Conservation (phyloP, 2,329 filamentous ascomycete species). For the Exophiala phaeomuriformis region DNA sequence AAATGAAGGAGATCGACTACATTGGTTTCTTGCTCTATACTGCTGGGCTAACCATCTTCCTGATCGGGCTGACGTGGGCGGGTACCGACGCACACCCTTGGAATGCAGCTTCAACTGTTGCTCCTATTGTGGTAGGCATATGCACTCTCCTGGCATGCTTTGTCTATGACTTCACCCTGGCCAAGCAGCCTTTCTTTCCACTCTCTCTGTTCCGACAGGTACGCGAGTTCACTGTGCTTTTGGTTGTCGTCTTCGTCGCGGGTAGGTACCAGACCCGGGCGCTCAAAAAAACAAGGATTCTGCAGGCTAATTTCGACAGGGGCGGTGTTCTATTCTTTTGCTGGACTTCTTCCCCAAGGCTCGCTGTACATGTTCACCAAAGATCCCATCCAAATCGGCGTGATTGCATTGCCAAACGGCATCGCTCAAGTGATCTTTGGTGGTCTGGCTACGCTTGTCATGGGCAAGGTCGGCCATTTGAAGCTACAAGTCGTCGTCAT, state of each 20-base stretch:
- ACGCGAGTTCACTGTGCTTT: conserved; percentile 30
- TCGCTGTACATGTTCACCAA: conserved; percentile 38
- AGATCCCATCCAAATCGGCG: conserved; percentile 36
- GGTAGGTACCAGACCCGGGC: background rate
- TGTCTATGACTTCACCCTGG: conserved; percentile 36
- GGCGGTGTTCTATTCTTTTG: conserved; percentile 43
- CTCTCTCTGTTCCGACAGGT: conserved; percentile 38
- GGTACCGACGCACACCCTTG: conserved; percentile 37
- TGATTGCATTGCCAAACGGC: conserved; percentile 31
- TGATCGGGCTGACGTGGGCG: conserved; percentile 41
- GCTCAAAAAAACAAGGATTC: too few relatives aligned
- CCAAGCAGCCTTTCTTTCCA: conserved; percentile 39
- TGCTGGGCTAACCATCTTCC: conserved; percentile 37
- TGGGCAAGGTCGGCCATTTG: conserved; percentile 12
- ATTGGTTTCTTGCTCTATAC: conserved; percentile 40
- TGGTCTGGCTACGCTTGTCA: conserved; percentile 2
- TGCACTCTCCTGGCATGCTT: conserved; percentile 33
- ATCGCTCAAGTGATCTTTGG: conserved; percentile 8
- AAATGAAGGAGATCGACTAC: conserved; percentile 42
- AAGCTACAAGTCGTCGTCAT: conserved; percentile 16
- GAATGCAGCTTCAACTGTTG: conserved; percentile 34
- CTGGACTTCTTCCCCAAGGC: conserved; percentile 41
- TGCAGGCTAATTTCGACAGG: too few relatives aligned
- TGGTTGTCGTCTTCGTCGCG: conserved; percentile 36
- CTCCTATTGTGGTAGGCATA: conserved; percentile 35